Conservation (phyloP, 441 rosid genomes). For the Macaranga tanarius region DNA sequence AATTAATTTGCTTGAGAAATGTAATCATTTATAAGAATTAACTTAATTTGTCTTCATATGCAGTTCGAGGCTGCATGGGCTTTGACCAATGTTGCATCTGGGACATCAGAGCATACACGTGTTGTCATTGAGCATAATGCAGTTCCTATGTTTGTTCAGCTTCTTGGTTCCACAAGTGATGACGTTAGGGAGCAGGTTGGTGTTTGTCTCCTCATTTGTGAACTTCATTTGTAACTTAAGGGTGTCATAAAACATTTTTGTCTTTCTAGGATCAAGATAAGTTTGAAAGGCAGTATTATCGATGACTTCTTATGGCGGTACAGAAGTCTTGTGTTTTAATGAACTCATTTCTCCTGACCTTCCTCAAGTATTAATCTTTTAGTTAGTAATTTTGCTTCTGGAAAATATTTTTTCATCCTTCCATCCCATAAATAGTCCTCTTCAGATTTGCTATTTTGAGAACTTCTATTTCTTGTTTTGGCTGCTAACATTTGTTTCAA, state of each 20-base stretch:
- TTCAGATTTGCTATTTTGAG: background rate
- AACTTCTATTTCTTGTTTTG: background rate
- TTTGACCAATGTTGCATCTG: constrained; percentile 71
- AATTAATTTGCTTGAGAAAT: background rate
- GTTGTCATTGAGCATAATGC: constrained; percentile 74
- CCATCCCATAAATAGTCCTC: background rate
- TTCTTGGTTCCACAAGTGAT: constrained; percentile 73
- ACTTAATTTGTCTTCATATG: constrained; percentile 20
- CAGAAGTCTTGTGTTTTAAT: background rate
- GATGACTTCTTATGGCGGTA: background rate
- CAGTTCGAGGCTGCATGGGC: constrained; percentile 91
- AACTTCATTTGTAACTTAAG: background rate
- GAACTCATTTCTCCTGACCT: background rate
- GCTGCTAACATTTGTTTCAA: background rate
- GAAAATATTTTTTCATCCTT: background rate
- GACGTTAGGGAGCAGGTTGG: constrained; percentile 84
- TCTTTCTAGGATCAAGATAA: background rate
- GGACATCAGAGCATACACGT: constrained; percentile 75
- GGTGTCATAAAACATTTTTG: background rate
- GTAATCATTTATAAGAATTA: background rate
- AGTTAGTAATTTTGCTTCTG: background rate
- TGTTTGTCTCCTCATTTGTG: constrained; percentile 11
- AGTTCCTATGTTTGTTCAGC: constrained; percentile 75
- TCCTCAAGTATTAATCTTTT: background rate
- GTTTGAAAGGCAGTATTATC: background rate